Evolutionary conservation across 768 basidiomycete genomes (phyloP), one percentile per base, ranked within the genome.

Genomic region (Lactifluus echinatus): DNA sequence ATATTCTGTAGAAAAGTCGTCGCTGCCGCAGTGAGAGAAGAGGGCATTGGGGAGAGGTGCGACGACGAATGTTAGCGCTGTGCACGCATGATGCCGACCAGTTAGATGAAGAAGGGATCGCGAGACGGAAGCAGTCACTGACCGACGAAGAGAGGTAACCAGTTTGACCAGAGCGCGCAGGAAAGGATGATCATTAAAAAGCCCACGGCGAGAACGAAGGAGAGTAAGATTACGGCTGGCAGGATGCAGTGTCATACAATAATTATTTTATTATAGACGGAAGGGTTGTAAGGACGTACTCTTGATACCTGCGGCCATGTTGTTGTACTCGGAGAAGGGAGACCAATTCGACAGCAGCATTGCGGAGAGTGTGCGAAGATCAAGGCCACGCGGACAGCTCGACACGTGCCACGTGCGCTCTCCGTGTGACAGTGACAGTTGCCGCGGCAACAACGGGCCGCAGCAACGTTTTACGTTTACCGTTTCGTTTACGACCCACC

Each of bases 111-210:
- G 5, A 29, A 50, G 24, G 17, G 31, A 15, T 4, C 8, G 14
- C 29, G 24, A 42, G 42, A 46, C 14, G 37, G 23, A 31, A 24
- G 39, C 37, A 34, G 21, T 19, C 19, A 76, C 89, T 61, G 64
- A 96, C 96, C 96, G 62, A 97, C 95, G 62, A 98, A 79, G 50
- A 99, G 77, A 33, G 96, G 96, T 21, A 98, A 77, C 96, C 96
- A 99, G 70, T 99, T 99, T 14, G 83, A 74, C 86, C 87, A 98
- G 29, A 98, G 75, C 7, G 96, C 96, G 69, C 96, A 98, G 1
- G 92, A 92, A 23, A 99, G 84, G 70, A 99, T 99, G 67, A 98
- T 90, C 67, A 98, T 82, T 56, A 99, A 75, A 75, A 99, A 99
- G n/a, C 96, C 96, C 15, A 95, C 80, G 6, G 96, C 96, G 49